Conservation (phyloP, 495 filamentous ascomycete genomes). For the Filosporella fistucella region DNA sequence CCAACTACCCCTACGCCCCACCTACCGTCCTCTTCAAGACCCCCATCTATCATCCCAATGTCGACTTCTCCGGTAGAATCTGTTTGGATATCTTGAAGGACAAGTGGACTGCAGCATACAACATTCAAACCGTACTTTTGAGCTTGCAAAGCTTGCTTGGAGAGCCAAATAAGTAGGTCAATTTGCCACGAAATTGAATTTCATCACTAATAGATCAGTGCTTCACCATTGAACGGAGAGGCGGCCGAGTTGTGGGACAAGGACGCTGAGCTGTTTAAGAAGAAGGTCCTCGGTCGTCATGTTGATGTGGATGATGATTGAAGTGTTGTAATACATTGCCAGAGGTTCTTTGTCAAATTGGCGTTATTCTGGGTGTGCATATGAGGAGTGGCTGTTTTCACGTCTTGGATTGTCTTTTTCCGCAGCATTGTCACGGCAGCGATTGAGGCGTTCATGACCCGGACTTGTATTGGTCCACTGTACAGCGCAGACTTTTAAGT, state of each 20-base stretch:
- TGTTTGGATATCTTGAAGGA: conserved; percentile 97
- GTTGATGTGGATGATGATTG: conserved; percentile 53
- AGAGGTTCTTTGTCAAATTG: too few relatives aligned
- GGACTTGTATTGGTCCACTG: conserved; percentile 11
- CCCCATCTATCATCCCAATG: conserved; percentile 90
- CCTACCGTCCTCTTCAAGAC: conserved; percentile 92
- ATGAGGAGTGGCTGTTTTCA: conserved; percentile 9
- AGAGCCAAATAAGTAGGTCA: conserved; percentile 90
- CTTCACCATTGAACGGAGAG: conserved; percentile 92
- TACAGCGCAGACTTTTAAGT: too few relatives aligned
- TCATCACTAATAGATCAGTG: conserved; percentile 44
- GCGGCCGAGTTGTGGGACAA: conserved; percentile 95
- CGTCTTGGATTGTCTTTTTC: conserved; percentile 11
- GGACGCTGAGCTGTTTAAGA: conserved; percentile 82
- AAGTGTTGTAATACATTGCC: too few relatives aligned
- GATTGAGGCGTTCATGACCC: conserved; percentile 18
- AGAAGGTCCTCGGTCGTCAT: conserved; percentile 53
- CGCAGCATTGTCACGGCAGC: conserved; percentile 19
- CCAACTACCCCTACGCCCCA: conserved; percentile 90
- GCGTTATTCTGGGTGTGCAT: conserved; percentile 7
- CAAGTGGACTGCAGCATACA: conserved; percentile 94
- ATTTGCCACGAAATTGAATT: conserved; percentile 1
- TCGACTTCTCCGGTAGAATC: conserved; percentile 88
- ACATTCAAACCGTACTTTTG: conserved; percentile 85
- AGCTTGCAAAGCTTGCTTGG: conserved; percentile 94